Evolutionary conservation across 305 asterid genomes (phyloP), one percentile per base, ranked within the genome.

Genomic region (Solanum chacoense): DNA sequence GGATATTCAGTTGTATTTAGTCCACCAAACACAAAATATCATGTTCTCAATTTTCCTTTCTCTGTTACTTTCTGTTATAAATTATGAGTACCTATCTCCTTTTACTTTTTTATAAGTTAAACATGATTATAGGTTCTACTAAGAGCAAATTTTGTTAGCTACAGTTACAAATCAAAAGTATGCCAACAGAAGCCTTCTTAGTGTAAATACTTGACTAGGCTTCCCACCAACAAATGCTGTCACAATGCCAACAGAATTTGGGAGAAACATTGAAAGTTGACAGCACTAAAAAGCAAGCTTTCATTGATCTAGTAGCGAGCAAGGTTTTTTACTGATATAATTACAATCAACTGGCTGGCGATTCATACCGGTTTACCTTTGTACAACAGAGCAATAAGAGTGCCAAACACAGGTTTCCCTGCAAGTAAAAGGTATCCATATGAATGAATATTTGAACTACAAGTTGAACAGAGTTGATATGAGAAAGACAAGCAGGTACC

Each of bases 381-480:
- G 91, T 94, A 90, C 85, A 96, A 93, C 89, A 96, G 92, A 88
- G 99, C 95, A 92, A 97, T 95, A 76, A 97, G 95, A 87, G 98
- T 96, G 87, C 99, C 99, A 93, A 97, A 96, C 91, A 97, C 89
- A 8, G 99, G 99, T 85, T 97, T 97, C 34, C 99, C 98, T 97
- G 76, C 88, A 84, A 31, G 84, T 80, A 90, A 36, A 83, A 28
- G 42, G 77, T 90, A 89, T 36, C 85, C 59, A 36, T 18, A 88
- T 75, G 87, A 72, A 90, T 69, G 88, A 85, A 88, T 87, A 85
- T 14, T 89, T 89, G 88, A 87, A 28, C 59, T 22, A 71, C n/a
- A 40, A 12, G 83, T 11, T 12, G 84, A 28, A 88, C 20, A 50
- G 81, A 59, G 73, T 31, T 74, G 85, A 20, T 50, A 87, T 85